Base-by-base conservation (phyloP, 352 stramenopile species). In the Pythium rhizo-oryzae region DNA sequence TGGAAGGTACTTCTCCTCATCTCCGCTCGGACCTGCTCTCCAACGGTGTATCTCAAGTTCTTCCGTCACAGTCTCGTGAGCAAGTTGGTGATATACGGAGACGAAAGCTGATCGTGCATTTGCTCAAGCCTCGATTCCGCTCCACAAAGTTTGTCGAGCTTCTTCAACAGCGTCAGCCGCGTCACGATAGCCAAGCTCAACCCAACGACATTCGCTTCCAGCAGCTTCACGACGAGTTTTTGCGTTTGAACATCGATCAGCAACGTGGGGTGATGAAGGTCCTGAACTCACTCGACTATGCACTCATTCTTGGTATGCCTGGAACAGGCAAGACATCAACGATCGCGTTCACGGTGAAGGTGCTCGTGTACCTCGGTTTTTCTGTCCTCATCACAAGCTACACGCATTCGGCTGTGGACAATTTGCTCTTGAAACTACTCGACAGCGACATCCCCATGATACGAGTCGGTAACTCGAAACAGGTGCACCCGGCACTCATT, bases 371-470 rank as follows among this genome's bases (percentile, higher is more conserved):
- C 30, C 72, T 92, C 16, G 96, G 96, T 1, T 93, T 97, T 59
- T 94, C 93, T 13, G 97, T 99, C 33, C 80, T 99, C 8, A 83
- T 99, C 30, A 98, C 97, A 25, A 98, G 92, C 46, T 99, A 99
- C 74, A 99, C 98, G 4, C 96, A 99, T 76, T 95, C 93, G 8
- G 98, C 97, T 30, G 97, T 99, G n/a, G 98, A 99, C 71, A 99
- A 98, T 71, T 66, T 99, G 33, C 57, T 99, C 28, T 74, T 97
- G 19, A 99, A 99, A 74, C 77, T 99, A 12, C 71, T 93, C 4
- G 65, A 67, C 23, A 66, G 69, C 39, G 67, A 91, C 11, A 55
- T 93, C 3, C 75, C 79, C 18, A 90, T 95, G 70, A 72, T 97
- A 54, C 84, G 91, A 23, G 80, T 97, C 13, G 91, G 90, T 0